Percentiles rank a stretch among this genome's conserved stretches.
Evolutionary conservation across 228 moss, liverwort and hornwort species (phyloP).

Genomic region (Sphagnum magellanicum): DNA sequence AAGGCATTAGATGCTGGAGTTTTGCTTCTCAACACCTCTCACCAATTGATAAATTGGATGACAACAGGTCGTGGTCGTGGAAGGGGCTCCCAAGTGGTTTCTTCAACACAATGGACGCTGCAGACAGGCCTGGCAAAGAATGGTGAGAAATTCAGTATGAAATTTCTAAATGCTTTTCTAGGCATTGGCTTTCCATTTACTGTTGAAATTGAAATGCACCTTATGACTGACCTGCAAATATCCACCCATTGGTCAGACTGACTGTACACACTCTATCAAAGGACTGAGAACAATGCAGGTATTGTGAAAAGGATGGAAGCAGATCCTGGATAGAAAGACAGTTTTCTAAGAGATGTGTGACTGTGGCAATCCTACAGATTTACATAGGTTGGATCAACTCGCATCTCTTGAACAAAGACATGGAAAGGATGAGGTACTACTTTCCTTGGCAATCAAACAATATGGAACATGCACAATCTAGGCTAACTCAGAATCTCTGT

Average conservation of each 20-base stretch:
- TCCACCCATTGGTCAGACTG: no score
- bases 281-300: no score
- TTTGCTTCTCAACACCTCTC: not conserved
- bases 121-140: conserved; percentile 26
- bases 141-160: not conserved
- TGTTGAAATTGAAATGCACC: no score
- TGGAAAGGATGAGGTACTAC: conserved; percentile 60
- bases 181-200: no score
- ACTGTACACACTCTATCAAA: no score
- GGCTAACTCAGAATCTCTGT: no score
- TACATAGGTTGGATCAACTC: conserved; percentile 81
- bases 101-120: conserved; percentile 69
- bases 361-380: conserved; percentile 39
- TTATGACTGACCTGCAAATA: no score
- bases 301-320: no score
- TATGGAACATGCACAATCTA: no score
- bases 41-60: not conserved
- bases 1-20: no score
- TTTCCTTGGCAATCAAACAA: not conserved
- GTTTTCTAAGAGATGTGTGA: no score
- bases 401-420: conserved; percentile 77
- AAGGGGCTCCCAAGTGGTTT: conserved; percentile 36
- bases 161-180: not conserved
- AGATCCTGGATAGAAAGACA: no score
- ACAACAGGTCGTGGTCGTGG: conserved; percentile 44